Conservation (phyloP, 192 early-diverging fungal genomes). For the Diversispora eburnea region DNA sequence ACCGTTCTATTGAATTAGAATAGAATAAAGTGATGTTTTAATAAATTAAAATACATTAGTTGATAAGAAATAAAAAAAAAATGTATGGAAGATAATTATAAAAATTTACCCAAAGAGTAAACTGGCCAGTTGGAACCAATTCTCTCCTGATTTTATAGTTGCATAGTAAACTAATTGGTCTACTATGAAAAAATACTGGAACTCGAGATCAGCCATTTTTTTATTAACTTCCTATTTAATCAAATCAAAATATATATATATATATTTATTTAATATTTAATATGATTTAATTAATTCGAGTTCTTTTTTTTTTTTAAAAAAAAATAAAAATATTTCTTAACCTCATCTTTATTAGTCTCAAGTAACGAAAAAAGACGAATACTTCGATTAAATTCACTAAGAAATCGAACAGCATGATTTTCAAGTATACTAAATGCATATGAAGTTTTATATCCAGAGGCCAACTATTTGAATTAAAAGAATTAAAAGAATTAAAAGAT, state of each 20-base stretch:
- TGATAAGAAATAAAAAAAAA: background rate
- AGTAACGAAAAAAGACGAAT: conserved; percentile 33
- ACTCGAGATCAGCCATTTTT: conserved; percentile 55
- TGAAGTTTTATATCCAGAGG: conserved; percentile 61
- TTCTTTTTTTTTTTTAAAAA: too few species aligned
- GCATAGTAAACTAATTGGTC: conserved; percentile 74
- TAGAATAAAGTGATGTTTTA: background rate
- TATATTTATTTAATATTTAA: background rate
- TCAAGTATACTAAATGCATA: conserved; percentile 63
- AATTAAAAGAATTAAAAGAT: background rate
- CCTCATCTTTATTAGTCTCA: conserved; percentile 31
- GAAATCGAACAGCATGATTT: conserved; percentile 56
- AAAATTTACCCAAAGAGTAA: conserved; percentile 59
- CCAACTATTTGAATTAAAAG: conserved; percentile 29
- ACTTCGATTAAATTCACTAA: conserved; percentile 56
- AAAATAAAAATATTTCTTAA: background rate
- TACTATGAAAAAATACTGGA: conserved; percentile 68
- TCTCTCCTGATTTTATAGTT: conserved; percentile 71
- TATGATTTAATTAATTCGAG: background rate
- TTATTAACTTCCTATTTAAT: conserved; percentile 35
- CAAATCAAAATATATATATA: too few species aligned
- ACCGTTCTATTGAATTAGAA: conserved; percentile 31
- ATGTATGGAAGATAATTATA: background rate
- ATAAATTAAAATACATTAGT: background rate
- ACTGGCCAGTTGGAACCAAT: conserved; percentile 64